phyloP scores from a whole-genome alignment of 306 rosid genomes.

The Echinosophora koreensis region DNA sequence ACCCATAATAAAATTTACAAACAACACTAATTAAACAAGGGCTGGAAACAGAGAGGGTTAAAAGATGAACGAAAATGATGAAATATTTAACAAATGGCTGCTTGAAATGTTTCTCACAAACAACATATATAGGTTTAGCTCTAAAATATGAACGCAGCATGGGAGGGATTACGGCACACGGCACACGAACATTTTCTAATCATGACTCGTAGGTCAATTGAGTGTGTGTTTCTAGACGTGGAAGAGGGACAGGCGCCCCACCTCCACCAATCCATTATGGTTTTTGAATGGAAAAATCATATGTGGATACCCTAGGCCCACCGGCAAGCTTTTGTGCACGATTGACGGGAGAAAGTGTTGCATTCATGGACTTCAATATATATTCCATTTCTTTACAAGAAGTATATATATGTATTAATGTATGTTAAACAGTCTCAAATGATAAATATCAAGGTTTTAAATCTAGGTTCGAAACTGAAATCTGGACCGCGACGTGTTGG shows the following conservation, averaged over 20 bases:
- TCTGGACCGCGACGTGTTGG: too few relatives aligned
- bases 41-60: too few relatives aligned
- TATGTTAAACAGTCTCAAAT: background rate
- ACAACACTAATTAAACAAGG: too few relatives aligned
- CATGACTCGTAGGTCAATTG: background rate
- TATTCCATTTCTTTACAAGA: background rate
- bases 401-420: too few relatives aligned
- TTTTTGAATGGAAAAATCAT: background rate
- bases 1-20: too few relatives aligned
- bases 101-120: too few relatives aligned
- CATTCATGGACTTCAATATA: background rate
- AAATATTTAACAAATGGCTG: too few relatives aligned
- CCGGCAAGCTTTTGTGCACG: conserved; percentile 12
- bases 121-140: too few relatives aligned
- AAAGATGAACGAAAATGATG: too few relatives aligned
- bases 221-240: conserved; percentile 36
- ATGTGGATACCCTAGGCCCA: background rate
- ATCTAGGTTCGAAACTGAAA: too few relatives aligned
- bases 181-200: conserved; percentile 1
- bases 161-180: background rate
- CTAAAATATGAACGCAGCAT: background rate
- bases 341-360: conserved; percentile 47
- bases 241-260: conserved; percentile 8
- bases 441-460: too few relatives aligned
- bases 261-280: conserved; percentile 29